Conservation (phyloP, 306 rosid genomes). For the Ceratonia siliqua region DNA sequence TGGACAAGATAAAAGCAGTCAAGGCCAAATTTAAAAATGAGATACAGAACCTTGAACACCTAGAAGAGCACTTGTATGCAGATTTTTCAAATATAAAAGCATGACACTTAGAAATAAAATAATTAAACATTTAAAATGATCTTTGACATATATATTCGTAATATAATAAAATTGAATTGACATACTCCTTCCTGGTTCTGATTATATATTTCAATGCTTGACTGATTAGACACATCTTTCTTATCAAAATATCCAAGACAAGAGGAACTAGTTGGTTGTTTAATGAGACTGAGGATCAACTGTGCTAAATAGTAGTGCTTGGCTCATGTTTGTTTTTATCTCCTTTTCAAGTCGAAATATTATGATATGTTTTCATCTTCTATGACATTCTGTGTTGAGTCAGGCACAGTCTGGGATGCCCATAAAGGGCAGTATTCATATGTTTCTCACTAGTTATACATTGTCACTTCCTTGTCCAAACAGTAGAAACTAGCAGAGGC, state of each 20-base stretch:
- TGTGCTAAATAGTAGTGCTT: background rate
- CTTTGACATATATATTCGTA: background rate
- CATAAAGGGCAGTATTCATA: background rate
- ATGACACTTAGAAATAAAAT: background rate
- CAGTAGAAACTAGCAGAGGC: background rate
- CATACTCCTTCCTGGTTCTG: background rate
- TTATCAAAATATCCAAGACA: background rate
- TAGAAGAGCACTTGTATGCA: background rate
- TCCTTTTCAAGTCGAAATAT: background rate
- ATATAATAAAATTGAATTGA: background rate
- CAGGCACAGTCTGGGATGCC: background rate
- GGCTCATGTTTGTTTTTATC: background rate
- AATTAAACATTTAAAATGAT: background rate
- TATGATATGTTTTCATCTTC: background rate
- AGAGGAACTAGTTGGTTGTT: too few relatives aligned
- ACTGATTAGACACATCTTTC: background rate
- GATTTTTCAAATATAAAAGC: background rate
- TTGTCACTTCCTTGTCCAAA: background rate
- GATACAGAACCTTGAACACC: background rate
- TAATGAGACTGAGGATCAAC: background rate
- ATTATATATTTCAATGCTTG: background rate
- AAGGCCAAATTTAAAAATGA: background rate
- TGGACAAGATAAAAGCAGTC: background rate
- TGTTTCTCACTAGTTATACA: background rate
- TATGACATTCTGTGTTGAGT: background rate